These are phyloP conservation scores for Lablab purpureus DNA, from an alignment of 306 rosid species.

Conservation along the genomic window DNA sequence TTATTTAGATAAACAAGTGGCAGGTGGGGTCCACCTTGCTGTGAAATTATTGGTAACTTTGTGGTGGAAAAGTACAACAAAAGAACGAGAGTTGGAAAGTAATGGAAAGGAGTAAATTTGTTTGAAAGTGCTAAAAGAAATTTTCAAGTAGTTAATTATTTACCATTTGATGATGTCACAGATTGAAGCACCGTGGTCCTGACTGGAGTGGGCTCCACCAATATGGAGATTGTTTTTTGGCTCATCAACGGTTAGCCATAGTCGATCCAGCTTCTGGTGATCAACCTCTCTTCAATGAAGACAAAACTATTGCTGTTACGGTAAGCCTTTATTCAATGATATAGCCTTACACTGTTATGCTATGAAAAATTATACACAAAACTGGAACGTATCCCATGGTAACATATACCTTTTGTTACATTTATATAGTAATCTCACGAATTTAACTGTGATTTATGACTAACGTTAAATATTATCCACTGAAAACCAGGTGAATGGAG, in stretches of 20 bases:
- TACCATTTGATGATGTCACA: slow-evolving; percentile 32
- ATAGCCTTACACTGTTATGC: background rate
- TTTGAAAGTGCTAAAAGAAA: background rate
- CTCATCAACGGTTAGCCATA: slow-evolving; percentile 88
- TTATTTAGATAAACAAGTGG: slow-evolving; percentile 13
- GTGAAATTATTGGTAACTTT: slow-evolving; percentile 34
- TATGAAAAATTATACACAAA: background rate
- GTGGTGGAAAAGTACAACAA: background rate
- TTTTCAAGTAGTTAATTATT: background rate
- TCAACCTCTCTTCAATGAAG: slow-evolving; percentile 88
- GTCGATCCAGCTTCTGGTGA: slow-evolving; percentile 95
- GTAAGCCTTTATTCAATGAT: slow-evolving; percentile 44
- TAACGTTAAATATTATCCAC: slow-evolving; percentile 26
- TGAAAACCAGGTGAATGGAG: slow-evolving; percentile 74
- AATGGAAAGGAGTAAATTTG: background rate
- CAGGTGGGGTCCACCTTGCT: slow-evolving; percentile 49
- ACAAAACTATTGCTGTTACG: slow-evolving; percentile 73
- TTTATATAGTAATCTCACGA: background rate
- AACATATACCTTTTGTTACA: background rate
- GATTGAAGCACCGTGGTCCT: slow-evolving; percentile 92
- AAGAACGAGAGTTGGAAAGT: slow-evolving; percentile 2
- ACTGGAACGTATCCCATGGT: background rate
- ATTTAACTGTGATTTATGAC: background rate
- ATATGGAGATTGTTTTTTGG: slow-evolving; percentile 68
- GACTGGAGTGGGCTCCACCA: slow-evolving; percentile 93